A percentile compares a stretch with the other conserved stretches of the same genome.
These are phyloP conservation scores for Populus alba DNA, from an alignment of 345 rosid genomes.

Conservation along the genomic window DNA sequence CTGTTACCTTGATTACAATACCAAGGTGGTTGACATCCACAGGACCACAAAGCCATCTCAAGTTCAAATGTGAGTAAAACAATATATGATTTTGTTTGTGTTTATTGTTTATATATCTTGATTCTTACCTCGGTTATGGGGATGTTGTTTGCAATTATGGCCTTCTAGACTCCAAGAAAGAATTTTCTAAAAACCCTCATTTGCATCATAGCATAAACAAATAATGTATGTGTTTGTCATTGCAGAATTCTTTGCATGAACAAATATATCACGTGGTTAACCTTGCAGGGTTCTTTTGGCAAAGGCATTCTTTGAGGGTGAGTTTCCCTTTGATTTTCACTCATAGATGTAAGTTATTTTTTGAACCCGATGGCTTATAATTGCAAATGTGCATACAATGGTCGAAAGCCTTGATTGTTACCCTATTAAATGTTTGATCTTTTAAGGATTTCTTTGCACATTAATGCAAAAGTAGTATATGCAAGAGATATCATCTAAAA, in stretches of 20 bases:
- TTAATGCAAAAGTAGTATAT: background rate
- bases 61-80: background rate
- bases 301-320: background rate
- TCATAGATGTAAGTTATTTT: background rate
- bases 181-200: background rate
- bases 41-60: background rate
- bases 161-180: background rate
- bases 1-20: background rate
- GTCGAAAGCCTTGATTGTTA: background rate
- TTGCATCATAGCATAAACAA: background rate
- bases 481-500: background rate
- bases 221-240: background rate
- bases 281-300: slow-evolving; percentile 23
- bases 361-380: background rate
- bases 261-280: background rate
- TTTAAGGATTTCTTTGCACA: background rate
- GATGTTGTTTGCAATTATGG: background rate
- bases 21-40: background rate
- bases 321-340: background rate
- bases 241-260: background rate
- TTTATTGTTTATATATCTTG: background rate
- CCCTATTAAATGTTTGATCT: background rate
- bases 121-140: background rate
- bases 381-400: background rate
- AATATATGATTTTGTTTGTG: too few species aligned